Base-by-base conservation (phyloP, 305 asterid genomes). In the Fraxinus greggii region DNA sequence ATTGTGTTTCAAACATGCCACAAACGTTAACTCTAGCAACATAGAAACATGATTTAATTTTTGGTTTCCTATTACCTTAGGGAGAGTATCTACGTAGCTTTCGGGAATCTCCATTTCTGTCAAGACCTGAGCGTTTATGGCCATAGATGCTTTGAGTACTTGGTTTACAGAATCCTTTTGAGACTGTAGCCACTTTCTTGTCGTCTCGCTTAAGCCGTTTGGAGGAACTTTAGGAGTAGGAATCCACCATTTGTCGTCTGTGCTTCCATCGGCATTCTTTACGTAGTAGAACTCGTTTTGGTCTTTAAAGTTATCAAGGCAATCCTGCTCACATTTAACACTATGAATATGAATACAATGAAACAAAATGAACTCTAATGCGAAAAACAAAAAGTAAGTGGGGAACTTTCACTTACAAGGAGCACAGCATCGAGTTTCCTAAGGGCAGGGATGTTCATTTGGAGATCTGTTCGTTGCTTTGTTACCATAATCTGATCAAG, bases 131-230 rank as follows among this genome's bases (percentile, higher is more conserved):
- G 94, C 96, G 54, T 93, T 93, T 75, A 93, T 93, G 9, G 97
- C 97, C 97, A 93, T 90, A 10, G 97, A 91, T 77, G 96, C 96
- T 89, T 93, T 93, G 0, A 89, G 88, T 7, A 93, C 96, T 89
- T 93, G 97, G 69, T 86, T 88, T 10, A 93, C 97, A 1, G 93
- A 90, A 77, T 93, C 97, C 90, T 92, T 93, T 74, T 93, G 97
- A 79, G 83, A 87, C 42, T 92, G 97, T 82, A 93, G 67, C 93
- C 94, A 92, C 87, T 90, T 93, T 79, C 93, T 87, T 32, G 92
- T 80, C 10, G 51, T 83, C 28, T 92, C 97, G 0, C 93, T 89
- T 81, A 92, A 82, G 12, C 97, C 97, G 21, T 90, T 82, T 4
- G 85, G 82, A 2, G 97, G 97, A 29, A 93, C 97, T 81, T 90